Evolutionary conservation across 176 grass and related monocot genomes (phyloP).

Genomic region (Olyra latifolia): DNA sequence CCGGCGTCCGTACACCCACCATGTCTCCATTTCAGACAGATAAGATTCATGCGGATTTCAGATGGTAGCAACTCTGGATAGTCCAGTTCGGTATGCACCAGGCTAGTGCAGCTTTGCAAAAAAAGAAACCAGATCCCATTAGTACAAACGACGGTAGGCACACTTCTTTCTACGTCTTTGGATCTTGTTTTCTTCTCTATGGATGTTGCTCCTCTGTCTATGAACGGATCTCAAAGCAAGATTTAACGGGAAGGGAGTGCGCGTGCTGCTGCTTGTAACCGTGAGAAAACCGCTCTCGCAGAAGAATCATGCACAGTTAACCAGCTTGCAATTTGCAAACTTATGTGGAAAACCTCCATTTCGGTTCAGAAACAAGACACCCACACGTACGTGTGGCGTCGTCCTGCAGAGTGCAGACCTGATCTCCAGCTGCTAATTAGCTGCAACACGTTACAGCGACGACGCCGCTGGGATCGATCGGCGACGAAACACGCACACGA

Average conservation of each 20-base stretch:
- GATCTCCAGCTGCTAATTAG: neutral
- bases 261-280: no score
- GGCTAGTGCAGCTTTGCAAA: neutral
- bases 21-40: neutral
- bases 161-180: no score
- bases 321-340: neutral
- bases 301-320: no score
- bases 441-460: neutral
- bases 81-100: conserved; percentile 3
- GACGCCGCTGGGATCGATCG: neutral
- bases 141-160: no score
- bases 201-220: no score
- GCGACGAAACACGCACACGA: neutral
- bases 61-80: neutral
- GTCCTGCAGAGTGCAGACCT: neutral
- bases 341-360: neutral
- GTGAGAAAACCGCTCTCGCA: no score
- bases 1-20: neutral
- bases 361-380: neutral
- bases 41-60: neutral
- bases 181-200: no score
- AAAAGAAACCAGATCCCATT: no score
- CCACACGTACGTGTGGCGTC: neutral
- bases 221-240: no score
- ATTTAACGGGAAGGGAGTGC: no score